A percentile compares a stretch with the other conserved stretches of the same genome.
phyloP scores from a whole-genome alignment of 768 basidiomycete species.

The Asterophora lycoperdoides region DNA sequence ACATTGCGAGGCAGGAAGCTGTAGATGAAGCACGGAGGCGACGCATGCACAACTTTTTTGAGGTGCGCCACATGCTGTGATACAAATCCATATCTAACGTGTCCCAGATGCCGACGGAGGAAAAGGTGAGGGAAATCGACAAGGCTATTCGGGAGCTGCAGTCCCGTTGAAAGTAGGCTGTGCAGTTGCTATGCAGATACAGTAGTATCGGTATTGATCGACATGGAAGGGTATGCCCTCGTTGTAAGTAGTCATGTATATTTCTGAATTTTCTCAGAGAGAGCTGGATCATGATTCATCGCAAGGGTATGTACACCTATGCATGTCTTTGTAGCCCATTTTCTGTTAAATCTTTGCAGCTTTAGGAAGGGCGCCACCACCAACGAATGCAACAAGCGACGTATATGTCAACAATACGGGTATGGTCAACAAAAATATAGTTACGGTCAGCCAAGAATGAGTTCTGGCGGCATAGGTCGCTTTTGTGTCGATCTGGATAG shows the following conservation, averaged over 20 bases:
- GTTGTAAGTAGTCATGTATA: too few species aligned
- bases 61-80: conserved; percentile 30
- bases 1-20: conserved; percentile 36
- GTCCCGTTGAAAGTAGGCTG: too few species aligned
- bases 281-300: too few species aligned
- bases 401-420: conserved; percentile 19
- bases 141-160: conserved; percentile 40
- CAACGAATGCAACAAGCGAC: conserved; percentile 19
- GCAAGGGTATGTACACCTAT: not conserved
- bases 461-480: conserved; percentile 26
- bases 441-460: conserved; percentile 19
- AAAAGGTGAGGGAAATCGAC: conserved; percentile 49
- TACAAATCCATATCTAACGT: not conserved
- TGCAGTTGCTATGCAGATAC: too few species aligned
- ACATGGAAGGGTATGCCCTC: too few species aligned
- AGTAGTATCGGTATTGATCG: too few species aligned
- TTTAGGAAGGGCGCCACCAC: conserved; percentile 17
- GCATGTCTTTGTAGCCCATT: too few species aligned
- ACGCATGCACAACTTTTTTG: conserved; percentile 48
- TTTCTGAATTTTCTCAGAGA: too few species aligned
- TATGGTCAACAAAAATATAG: conserved; percentile 21
- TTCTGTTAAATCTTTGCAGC: not conserved
- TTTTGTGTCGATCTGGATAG: too few species aligned
- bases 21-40: conserved; percentile 34
- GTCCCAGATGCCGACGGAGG: conserved; percentile 48